Evolutionary conservation across 805 yeast genomes (phyloP).

Genomic region (Isabelozyma pseudorhagii): DNA sequence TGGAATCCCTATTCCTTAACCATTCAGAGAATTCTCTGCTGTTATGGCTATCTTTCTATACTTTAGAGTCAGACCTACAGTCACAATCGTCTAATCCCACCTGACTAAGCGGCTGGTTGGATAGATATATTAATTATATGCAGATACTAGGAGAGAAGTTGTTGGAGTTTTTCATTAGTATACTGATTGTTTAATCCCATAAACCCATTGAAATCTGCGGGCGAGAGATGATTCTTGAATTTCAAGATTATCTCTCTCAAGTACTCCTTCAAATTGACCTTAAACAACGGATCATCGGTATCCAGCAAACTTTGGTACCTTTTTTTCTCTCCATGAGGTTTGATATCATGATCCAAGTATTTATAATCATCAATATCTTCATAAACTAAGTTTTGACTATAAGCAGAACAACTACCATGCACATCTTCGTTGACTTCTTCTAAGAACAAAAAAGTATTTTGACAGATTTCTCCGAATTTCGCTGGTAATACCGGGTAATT

Average conservation of each 20-base stretch:
- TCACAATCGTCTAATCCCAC: too few species aligned
- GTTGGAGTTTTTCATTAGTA: slow-evolving; percentile 27
- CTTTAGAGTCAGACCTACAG: too few species aligned
- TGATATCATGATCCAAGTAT: slow-evolving; percentile 38
- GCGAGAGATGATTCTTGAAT: slow-evolving; percentile 21
- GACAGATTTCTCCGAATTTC: slow-evolving; percentile 25
- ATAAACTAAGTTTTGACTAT: slow-evolving; percentile 33
- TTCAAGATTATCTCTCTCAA: slow-evolving; percentile 29
- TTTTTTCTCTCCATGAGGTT: slow-evolving; percentile 41
- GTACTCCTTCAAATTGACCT: slow-evolving; percentile 45
- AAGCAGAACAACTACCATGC: slow-evolving; percentile 32
- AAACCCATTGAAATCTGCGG: slow-evolving; percentile 30
- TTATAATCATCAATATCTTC: slow-evolving; percentile 42
- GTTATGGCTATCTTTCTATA: too few species aligned
- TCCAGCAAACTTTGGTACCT: slow-evolving; percentile 32
- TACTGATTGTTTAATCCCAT: slow-evolving; percentile 34
- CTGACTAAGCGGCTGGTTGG: too few species aligned
- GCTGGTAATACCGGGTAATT: slow-evolving; percentile 14
- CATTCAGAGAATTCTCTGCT: too few species aligned
- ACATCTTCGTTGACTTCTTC: slow-evolving; percentile 71
- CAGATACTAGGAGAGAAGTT: slow-evolving; percentile 1
- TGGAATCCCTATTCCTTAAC: too few species aligned
- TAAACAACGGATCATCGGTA: slow-evolving; percentile 32
- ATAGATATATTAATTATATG: not conserved
- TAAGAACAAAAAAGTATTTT: slow-evolving; percentile 43